Base-by-base conservation (phyloP, 805 yeast species). In the Saccharomycopsis vini region DNA sequence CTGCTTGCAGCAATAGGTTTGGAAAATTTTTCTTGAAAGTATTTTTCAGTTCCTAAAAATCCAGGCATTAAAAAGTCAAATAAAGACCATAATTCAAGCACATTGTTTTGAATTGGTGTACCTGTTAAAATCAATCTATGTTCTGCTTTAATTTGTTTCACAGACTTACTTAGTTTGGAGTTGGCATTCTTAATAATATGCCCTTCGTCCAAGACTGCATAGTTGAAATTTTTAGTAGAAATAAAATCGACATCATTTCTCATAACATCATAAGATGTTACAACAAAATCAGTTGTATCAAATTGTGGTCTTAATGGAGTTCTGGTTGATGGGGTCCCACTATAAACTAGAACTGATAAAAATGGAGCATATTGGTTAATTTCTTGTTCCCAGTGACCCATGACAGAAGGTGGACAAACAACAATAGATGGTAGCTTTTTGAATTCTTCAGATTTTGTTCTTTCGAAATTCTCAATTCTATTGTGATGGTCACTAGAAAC, bases 21-120 rank as follows among this genome's bases (percentile, higher is more conserved):
- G n/a, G 97, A 94, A 69, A 90, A 92, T 52, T 89, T 75, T 50
- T 90, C 97, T 56, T 88, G 92, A 67, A 92, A 92, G 40, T 81
- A 73, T 62, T 88, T 90, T 57, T 92, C 98, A 2, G 94, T 80
- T 12, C 99, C 99, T 51, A 92, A 68, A 57, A 92, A 92, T 0
- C 99, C 99, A 2, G 99, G 99, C 99, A 92, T 92, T 61, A 92
- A 69, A 61, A 88, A 92, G 62, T 92, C 98, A 68, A 92, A 92
- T 56, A 92, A 68, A 3, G 98, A 92, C 99, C 99, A 92, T 50
- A 92, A 67, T 62, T 92, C 99, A 35, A 92, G 70, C 2, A 92
- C 98, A 57, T 92, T 92, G 59, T 92, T 92, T 62, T 92, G 99
- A 54, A 92, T 92, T 12, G 99, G 99, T 0, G 99, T 92, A 55